Percentiles rank a stretch among this genome's conserved stretches.
Conservation (phyloP, 176 grass and related monocot species). For the Oryza punctata region DNA sequence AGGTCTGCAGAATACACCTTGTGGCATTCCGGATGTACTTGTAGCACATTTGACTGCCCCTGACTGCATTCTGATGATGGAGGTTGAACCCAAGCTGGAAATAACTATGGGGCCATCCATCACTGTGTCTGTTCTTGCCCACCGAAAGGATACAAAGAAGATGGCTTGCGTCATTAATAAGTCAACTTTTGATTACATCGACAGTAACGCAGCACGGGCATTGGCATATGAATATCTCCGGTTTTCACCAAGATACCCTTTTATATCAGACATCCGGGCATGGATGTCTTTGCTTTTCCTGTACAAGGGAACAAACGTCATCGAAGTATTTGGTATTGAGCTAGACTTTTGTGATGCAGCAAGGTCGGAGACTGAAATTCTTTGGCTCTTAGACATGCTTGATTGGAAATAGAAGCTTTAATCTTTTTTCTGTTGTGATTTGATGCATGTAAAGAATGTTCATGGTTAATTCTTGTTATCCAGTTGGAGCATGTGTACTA, state of each 20-base stretch:
- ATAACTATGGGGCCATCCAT: constrained; percentile 43
- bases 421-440: background rate
- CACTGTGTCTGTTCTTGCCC: constrained; percentile 60
- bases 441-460: constrained; percentile 42
- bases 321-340: constrained; percentile 77
- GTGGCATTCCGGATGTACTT: constrained; percentile 58
- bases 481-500: constrained; percentile 16
- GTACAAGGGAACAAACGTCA: constrained; percentile 38
- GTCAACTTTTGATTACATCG: constrained; percentile 77
- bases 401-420: constrained; percentile 69
- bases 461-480: constrained; percentile 22
- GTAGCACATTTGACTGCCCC: constrained; percentile 51
- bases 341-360: constrained; percentile 84
- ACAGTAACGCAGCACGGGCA: constrained; percentile 54
- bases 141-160: constrained; percentile 66
- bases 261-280: constrained; percentile 74
- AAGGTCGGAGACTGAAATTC: constrained; percentile 61
- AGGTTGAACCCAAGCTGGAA: constrained; percentile 60
- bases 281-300: constrained; percentile 79
- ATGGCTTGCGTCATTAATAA: constrained; percentile 64
- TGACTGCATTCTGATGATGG: constrained; percentile 65
- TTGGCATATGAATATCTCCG: constrained; percentile 77
- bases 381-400: constrained; percentile 88
- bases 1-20: constrained; percentile 49
- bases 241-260: constrained; percentile 72